Conservation (phyloP, 2,329 filamentous ascomycete species). For the Polychaeton citri region DNA sequence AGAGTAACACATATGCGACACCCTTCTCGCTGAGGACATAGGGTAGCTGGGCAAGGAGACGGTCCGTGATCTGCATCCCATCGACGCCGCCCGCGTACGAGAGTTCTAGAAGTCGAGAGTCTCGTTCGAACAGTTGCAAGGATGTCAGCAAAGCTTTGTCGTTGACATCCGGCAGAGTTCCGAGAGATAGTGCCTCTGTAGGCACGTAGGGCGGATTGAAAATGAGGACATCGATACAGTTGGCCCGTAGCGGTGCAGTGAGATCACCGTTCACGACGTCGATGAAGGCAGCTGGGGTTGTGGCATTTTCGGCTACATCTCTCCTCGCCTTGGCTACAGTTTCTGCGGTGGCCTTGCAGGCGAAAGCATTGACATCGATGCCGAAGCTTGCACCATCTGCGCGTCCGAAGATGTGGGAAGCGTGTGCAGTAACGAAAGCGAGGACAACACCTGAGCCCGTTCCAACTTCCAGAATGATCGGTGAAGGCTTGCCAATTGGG, state of each 20-base stretch:
- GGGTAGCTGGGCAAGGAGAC: constrained; percentile 59
- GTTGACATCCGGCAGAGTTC: neutral
- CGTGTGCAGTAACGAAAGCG: constrained; percentile 70
- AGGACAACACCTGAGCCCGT: constrained; percentile 90
- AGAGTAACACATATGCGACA: constrained; percentile 80
- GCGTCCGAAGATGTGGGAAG: constrained; percentile 58
- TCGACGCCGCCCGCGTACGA: constrained; percentile 81
- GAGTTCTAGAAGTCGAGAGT: constrained; percentile 70
- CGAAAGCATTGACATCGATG: constrained; percentile 74
- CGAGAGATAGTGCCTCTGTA: constrained; percentile 46
- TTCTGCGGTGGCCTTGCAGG: constrained; percentile 59
- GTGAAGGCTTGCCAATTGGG: constrained; percentile 15
- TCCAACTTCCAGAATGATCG: constrained; percentile 70
- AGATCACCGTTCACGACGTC: constrained; percentile 61
- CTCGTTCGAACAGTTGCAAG: constrained; percentile 49
- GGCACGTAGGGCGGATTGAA: constrained; percentile 98
- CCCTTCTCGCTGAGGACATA: constrained; percentile 50
- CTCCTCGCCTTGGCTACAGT: constrained; percentile 47
- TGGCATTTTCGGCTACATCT: constrained; percentile 7
- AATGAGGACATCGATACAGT: constrained; percentile 65
- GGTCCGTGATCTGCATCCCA: constrained; percentile 87
- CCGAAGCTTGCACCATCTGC: constrained; percentile 57
- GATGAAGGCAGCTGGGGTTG: constrained; percentile 40
- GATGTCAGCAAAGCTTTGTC: constrained; percentile 4
- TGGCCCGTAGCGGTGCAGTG: constrained; percentile 42